Evolutionary conservation across 345 rosid species (phyloP).

Genomic region (Anastatica hierochuntica): DNA sequence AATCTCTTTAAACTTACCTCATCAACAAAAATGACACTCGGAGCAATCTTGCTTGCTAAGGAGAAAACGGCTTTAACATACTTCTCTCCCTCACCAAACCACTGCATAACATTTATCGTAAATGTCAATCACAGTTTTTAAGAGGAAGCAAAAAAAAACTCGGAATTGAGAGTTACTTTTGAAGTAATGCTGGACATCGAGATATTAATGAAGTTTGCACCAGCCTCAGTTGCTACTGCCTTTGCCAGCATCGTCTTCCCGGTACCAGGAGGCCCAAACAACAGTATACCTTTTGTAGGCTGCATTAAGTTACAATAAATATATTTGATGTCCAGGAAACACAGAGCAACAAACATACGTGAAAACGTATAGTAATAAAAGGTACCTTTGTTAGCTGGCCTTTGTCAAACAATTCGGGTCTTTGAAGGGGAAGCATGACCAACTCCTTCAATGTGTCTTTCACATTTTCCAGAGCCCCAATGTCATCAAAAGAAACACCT

Average conservation of each 20-base stretch:
- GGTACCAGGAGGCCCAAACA: conserved; percentile 99
- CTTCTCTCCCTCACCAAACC: conserved; percentile 99
- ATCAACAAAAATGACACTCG: conserved; percentile 91
- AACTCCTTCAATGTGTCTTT: conserved; percentile 97
- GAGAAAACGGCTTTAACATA: conserved; percentile 98
- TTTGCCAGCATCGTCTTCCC: conserved; percentile 99
- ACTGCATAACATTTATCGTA: conserved; percentile 42
- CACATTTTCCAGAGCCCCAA: conserved; percentile 94
- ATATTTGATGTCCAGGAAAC: not conserved
- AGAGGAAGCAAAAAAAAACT: not conserved
- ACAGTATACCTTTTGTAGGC: conserved; percentile 97
- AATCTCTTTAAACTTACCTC: conserved; percentile 50
- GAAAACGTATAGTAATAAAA: not conserved
- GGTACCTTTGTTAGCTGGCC: conserved; percentile 95
- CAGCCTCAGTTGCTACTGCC: conserved; percentile 99
- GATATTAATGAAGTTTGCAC: conserved; percentile 96
- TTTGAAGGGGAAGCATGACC: conserved; percentile 99
- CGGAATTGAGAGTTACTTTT: conserved; percentile 46
- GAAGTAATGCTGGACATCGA: conserved; percentile 99
- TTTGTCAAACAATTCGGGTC: conserved; percentile 95
- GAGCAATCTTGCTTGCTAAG: conserved; percentile 96
- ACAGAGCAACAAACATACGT: not conserved
- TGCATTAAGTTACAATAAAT: conserved; percentile 21
- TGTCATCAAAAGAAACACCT: conserved; percentile 94
- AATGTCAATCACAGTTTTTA: not conserved